phyloP scores from a whole-genome alignment of 805 yeast genomes.

The Torulaspora maleeae region DNA sequence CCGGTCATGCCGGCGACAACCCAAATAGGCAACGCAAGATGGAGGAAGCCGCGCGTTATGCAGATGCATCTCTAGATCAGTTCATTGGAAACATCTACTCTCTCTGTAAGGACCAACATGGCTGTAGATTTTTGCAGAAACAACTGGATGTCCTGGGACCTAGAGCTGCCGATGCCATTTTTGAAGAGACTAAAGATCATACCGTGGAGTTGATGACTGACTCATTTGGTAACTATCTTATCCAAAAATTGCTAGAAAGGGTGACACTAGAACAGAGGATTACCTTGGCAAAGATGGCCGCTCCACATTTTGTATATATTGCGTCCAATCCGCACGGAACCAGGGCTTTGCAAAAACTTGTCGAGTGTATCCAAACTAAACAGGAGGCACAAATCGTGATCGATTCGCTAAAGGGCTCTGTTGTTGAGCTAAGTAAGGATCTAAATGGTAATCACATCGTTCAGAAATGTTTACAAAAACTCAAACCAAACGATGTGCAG shows the following conservation, averaged over 20 bases:
- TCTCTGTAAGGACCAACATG: slow-evolving; percentile 92
- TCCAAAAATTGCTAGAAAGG: slow-evolving; percentile 83
- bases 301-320: slow-evolving; percentile 68
- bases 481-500: slow-evolving; percentile 65
- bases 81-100: slow-evolving; percentile 69
- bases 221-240: slow-evolving; percentile 94
- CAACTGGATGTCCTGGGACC: slow-evolving; percentile 65
- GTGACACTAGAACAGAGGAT: slow-evolving; percentile 67
- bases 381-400: slow-evolving; percentile 68
- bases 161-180: slow-evolving; percentile 68
- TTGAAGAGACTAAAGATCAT: slow-evolving; percentile 71
- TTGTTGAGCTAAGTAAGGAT: slow-evolving; percentile 78
- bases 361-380: slow-evolving; percentile 69
- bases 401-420: slow-evolving; percentile 56
- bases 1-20: slow-evolving; percentile 10
- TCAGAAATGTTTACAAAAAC: slow-evolving; percentile 80
- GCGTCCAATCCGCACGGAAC: slow-evolving; percentile 96
- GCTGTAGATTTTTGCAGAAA: slow-evolving; percentile 86
- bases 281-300: slow-evolving; percentile 61
- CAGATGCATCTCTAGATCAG: slow-evolving; percentile 62
- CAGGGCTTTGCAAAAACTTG: slow-evolving; percentile 86
- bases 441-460: slow-evolving; percentile 95
- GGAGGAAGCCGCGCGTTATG: slow-evolving; percentile 67
- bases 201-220: slow-evolving; percentile 87
- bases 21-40: slow-evolving; percentile 24